A percentile compares a stretch with the other conserved stretches of the same genome.
These are phyloP conservation scores for Nannizziopsis arthrosporioides DNA, from an alignment of 2,329 filamentous ascomycete genomes.

Conservation along the genomic window DNA sequence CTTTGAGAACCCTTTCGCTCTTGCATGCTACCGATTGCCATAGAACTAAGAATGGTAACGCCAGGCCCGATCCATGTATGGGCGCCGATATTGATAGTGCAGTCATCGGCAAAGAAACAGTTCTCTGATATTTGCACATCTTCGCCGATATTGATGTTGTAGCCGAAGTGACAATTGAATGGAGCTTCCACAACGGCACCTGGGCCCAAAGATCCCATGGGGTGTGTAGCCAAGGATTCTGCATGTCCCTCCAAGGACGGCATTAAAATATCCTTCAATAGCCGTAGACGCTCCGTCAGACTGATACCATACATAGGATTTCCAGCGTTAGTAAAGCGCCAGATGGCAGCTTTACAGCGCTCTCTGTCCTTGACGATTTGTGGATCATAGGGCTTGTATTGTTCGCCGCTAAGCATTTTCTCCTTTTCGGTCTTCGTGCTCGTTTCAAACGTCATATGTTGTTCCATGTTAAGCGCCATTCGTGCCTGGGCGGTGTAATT, in stretches of 20 bases:
- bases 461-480: slow-evolving; percentile 33
- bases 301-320: slow-evolving; percentile 64
- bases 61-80: slow-evolving; percentile 60
- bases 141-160: slow-evolving; percentile 80
- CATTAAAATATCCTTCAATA: slow-evolving; percentile 30
- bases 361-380: slow-evolving; percentile 75
- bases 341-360: slow-evolving; percentile 67
- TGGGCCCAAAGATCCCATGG: slow-evolving; percentile 53
- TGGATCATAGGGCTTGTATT: slow-evolving; percentile 68
- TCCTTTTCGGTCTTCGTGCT: slow-evolving; percentile 61
- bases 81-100: slow-evolving; percentile 67
- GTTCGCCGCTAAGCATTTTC: slow-evolving; percentile 71
- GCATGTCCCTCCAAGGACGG: slow-evolving; percentile 22
- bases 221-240: slow-evolving; percentile 44
- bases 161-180: slow-evolving; percentile 89
- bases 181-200: slow-evolving; percentile 72
- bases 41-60: slow-evolving; percentile 73
- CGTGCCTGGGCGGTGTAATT: slow-evolving; percentile 35
- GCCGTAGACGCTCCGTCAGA: slow-evolving; percentile 31
- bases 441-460: slow-evolving; percentile 31
- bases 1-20: slow-evolving; percentile 62
- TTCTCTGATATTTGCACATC: slow-evolving; percentile 73
- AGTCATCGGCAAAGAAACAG: slow-evolving; percentile 80
- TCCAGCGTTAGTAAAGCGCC: slow-evolving; percentile 73
- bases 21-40: slow-evolving; percentile 60